These are phyloP conservation scores for Tolypocladium inflatum DNA, from an alignment of 2,329 filamentous ascomycete species.

Conservation along the genomic window DNA sequence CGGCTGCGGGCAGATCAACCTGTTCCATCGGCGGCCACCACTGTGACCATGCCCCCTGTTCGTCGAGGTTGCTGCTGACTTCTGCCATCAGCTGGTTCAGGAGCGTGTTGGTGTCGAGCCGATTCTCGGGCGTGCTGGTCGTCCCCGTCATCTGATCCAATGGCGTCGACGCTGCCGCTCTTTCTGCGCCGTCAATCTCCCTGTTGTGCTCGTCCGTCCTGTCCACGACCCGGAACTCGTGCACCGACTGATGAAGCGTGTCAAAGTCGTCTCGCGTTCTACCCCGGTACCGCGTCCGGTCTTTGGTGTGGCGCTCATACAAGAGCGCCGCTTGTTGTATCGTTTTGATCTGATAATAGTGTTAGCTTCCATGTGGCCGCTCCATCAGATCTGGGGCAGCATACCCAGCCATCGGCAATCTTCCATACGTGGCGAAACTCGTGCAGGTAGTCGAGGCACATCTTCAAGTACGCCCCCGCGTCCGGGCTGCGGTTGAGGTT, in stretches of 20 bases:
- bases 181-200: slow-evolving; percentile 17
- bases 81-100: slow-evolving; percentile 14
- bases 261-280: slow-evolving; percentile 17
- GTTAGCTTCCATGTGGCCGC: too few relatives aligned
- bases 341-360: slow-evolving; percentile 10
- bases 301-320: slow-evolving; percentile 14
- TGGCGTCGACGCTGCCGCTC: not conserved
- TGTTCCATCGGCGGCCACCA: slow-evolving; percentile 16
- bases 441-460: slow-evolving; percentile 16
- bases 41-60: slow-evolving; percentile 16
- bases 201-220: slow-evolving; percentile 19
- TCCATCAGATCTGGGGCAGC: not conserved
- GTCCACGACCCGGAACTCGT: slow-evolving; percentile 20
- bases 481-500: slow-evolving; percentile 22
- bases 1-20: slow-evolving; percentile 6
- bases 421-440: slow-evolving; percentile 18
- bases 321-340: slow-evolving; percentile 15
- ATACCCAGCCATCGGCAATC: slow-evolving; percentile 18
- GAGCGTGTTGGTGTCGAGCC: slow-evolving; percentile 10
- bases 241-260: slow-evolving; percentile 18
- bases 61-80: slow-evolving; percentile 15
- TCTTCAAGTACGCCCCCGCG: slow-evolving; percentile 10
- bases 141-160: not conserved
- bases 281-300: slow-evolving; percentile 12
- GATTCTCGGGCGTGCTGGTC: not conserved